Percentiles rank a stretch among this genome's conserved stretches.
phyloP scores from a whole-genome alignment of 108 stramenopile genomes.

The Aurantiochytrium sp. region DNA sequence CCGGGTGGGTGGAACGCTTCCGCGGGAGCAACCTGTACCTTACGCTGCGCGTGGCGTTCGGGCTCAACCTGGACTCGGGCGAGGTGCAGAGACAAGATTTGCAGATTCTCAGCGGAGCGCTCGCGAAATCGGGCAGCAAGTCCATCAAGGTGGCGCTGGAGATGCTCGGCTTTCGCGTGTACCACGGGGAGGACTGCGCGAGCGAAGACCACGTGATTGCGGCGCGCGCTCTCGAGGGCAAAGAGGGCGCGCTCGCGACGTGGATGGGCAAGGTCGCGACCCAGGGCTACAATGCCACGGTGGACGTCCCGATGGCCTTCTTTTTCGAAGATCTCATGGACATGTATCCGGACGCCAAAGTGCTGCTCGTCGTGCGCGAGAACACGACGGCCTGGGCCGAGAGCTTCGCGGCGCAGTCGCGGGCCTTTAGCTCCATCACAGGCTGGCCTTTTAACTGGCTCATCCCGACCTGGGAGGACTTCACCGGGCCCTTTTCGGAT shows the following conservation, averaged over 20 bases:
- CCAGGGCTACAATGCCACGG: not conserved
- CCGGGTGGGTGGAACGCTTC: no score
- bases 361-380: not conserved
- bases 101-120: not conserved
- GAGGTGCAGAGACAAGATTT: not conserved
- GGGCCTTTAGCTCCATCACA: not conserved
- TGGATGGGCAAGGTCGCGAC: not conserved
- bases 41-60: not conserved
- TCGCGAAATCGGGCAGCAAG: not conserved
- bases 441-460: not conserved
- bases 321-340: not conserved
- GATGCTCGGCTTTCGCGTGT: not conserved
- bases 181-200: not conserved
- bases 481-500: not conserved
- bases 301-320: not conserved
- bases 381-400: not conserved
- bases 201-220: not conserved
- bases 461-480: not conserved
- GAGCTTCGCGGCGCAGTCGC: not conserved
- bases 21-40: not conserved
- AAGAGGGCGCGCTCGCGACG: not conserved
- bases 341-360: not conserved
- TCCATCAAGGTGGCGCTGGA: slow-evolving; percentile 2
- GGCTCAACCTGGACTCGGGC: not conserved
- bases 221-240: not conserved